Base-by-base conservation (phyloP, 129 eudicot species). In the Centella asiatica region DNA sequence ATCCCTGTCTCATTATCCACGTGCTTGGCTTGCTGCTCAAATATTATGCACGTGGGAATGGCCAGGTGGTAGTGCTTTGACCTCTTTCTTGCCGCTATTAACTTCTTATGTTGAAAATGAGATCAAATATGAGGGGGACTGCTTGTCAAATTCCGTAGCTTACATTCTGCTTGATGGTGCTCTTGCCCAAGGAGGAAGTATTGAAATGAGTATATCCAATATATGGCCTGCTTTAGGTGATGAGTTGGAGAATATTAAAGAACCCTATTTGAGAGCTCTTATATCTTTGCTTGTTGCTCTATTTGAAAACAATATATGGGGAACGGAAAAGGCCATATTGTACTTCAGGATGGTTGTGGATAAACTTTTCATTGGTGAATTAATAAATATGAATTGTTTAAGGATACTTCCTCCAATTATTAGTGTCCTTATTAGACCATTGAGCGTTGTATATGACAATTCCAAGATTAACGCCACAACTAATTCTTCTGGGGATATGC, bases 41-140 rank as follows among this genome's bases (percentile, higher is more conserved):
- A 80, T 92, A 52, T 66, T 92, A 65, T 92, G 96, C 92, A 74
- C 96, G 59, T 92, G 99, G 99, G 77, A 87, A 64, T 92, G 99
- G 99, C 66, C 71, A 70, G 82, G 86, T 54, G 96, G 96, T 56
- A 84, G 89, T 68, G 95, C 74, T 69, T 51, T 78, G 48, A 70
- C 66, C 72, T 79, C 96, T 22, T 80, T 92, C 69, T 62, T 92
- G 65, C 99, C 99, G 51, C 71, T 70, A 39, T 72, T 92, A 19
- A 57, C 72, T 61, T 58, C 44, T 13, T 72, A 82, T 66, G 64
- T 73, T 13, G 77, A 75, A 65, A 58, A 58, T 13, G 80, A 71
- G 60, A 49, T 61, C 47, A 53, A 60, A 44, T 53, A 48, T 34
- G 2, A 70, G 44, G 74, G 67, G 45, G 75, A 62, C 48, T 44